phyloP scores from a whole-genome alignment of 2,329 filamentous ascomycete genomes.

The Teratosphaeria nubilosa region DNA sequence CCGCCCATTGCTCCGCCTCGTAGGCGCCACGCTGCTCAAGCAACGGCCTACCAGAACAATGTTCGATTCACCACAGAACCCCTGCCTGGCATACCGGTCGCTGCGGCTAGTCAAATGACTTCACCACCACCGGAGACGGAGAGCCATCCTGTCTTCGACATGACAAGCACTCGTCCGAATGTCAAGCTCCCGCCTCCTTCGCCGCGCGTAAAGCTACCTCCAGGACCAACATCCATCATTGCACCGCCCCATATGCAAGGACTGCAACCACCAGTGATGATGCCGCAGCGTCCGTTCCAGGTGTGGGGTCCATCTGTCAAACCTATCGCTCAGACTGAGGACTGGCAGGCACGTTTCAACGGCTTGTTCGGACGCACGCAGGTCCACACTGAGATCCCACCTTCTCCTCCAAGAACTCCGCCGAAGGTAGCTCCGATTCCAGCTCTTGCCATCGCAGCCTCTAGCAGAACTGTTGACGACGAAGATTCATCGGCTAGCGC shows the following conservation, averaged over 20 bases:
- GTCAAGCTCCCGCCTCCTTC: constrained; percentile 60
- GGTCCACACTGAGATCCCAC: constrained; percentile 31
- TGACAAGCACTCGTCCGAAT: constrained; percentile 53
- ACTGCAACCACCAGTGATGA: constrained; percentile 28
- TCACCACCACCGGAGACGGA: constrained; percentile 62
- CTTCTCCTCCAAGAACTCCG: constrained; percentile 28
- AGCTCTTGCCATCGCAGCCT: constrained; percentile 47
- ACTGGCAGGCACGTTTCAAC: constrained; percentile 80
- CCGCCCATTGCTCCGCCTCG: constrained; percentile 20
- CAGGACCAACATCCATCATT: constrained; percentile 35
- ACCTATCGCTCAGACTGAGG: constrained; percentile 37
- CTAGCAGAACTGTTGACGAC: constrained; percentile 58
- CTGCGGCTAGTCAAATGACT: constrained; percentile 18
- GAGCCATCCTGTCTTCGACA: constrained; percentile 63
- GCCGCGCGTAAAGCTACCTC: constrained; percentile 70
- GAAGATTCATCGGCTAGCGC: constrained; percentile 44
- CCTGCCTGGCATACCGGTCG: constrained; percentile 11
- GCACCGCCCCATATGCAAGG: constrained; percentile 28
- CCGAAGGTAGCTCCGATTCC: constrained; percentile 33
- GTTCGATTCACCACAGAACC: constrained; percentile 13
- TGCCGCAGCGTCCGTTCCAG: constrained; percentile 30
- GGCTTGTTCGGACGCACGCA: constrained; percentile 57
- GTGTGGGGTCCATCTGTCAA: constrained; percentile 30
- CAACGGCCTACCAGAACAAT: constrained; percentile 12
- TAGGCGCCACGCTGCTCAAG: constrained; percentile 7